Evolutionary conservation across 2,329 filamentous ascomycete species (phyloP).

Genomic region (Ascochyta rabiei): DNA sequence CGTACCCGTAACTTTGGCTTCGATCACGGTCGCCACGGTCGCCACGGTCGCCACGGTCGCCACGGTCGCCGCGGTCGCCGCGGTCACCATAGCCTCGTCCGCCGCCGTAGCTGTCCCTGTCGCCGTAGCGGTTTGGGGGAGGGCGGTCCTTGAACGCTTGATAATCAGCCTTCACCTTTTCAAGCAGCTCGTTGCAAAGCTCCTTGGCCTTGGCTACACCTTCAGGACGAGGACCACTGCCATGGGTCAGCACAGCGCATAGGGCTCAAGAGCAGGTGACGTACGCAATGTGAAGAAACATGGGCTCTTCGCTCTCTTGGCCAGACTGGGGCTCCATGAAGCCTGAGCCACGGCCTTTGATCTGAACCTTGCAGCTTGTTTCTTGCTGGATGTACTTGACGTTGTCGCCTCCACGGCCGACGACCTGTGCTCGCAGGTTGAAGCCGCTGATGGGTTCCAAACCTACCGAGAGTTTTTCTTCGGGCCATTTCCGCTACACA

Average conservation of each 20-base stretch:
- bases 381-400: slow-evolving; percentile 98
- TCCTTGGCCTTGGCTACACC: slow-evolving; percentile 88
- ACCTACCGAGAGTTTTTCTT: slow-evolving; percentile 89
- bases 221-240: slow-evolving; percentile 80
- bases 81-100: slow-evolving; percentile 50
- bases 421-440: slow-evolving; percentile 94
- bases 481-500: slow-evolving; percentile 92
- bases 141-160: slow-evolving; percentile 81
- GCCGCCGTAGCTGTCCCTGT: slow-evolving; percentile 46
- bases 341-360: slow-evolving; percentile 94
- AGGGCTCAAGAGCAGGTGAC: slow-evolving; percentile 38
- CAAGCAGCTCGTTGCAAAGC: slow-evolving; percentile 85
- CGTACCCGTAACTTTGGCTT: slow-evolving; percentile 49
- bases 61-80: slow-evolving; percentile 29
- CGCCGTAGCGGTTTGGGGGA: slow-evolving; percentile 55
- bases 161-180: slow-evolving; percentile 87
- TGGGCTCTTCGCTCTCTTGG: slow-evolving; percentile 89
- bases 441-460: slow-evolving; percentile 93
- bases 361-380: slow-evolving; percentile 94
- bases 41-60: slow-evolving; percentile 48
- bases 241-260: slow-evolving; percentile 16
- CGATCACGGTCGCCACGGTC: slow-evolving; percentile 50
- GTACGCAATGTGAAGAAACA: slow-evolving; percentile 96
- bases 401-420: slow-evolving; percentile 91
- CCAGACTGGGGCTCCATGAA: slow-evolving; percentile 91